Conservation (phyloP, 164 flowering plant genomes). For the Tetrastigma voinierianum region DNA sequence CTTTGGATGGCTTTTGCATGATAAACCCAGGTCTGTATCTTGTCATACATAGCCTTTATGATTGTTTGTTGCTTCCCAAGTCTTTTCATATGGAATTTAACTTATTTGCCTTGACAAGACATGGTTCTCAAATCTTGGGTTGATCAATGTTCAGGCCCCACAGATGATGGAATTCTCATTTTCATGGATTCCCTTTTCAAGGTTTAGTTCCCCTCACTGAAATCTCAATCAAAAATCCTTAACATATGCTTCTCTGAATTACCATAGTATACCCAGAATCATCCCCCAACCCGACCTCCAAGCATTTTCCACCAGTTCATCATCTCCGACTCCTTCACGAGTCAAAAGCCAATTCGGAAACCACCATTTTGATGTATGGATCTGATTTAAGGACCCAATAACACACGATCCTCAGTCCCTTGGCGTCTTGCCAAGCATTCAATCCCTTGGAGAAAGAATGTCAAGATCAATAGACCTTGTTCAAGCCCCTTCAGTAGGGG, state of each 20-base stretch:
- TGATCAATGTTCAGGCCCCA: too few relatives aligned
- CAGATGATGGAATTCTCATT: too few relatives aligned
- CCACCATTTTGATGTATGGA: slow-evolving; percentile 38
- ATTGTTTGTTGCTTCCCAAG: too few relatives aligned
- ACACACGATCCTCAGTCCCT: slow-evolving; percentile 25
- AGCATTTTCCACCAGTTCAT: slow-evolving; percentile 49
- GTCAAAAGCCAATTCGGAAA: slow-evolving; percentile 37
- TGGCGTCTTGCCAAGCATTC: slow-evolving; percentile 38
- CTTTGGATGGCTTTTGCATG: slow-evolving; percentile 5
- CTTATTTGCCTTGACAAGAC: too few relatives aligned
- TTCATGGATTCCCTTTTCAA: too few relatives aligned
- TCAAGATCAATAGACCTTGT: slow-evolving; percentile 43
- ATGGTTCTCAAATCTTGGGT: too few relatives aligned
- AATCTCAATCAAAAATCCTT: too few relatives aligned
- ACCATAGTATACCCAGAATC: slow-evolving; percentile 46
- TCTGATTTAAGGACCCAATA: slow-evolving; percentile 29
- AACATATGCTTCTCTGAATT: background rate
- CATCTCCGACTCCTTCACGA: slow-evolving; percentile 36
- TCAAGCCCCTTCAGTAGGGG: slow-evolving; percentile 24
- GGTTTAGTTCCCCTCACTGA: too few relatives aligned
- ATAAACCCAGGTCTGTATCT: too few relatives aligned
- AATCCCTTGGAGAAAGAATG: slow-evolving; percentile 43
- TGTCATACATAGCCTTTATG: too few relatives aligned
- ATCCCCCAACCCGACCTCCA: slow-evolving; percentile 33
- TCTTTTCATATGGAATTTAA: too few relatives aligned